Evolutionary conservation across 2,329 filamentous ascomycete genomes (phyloP).

Genomic region (Trichoderma sp.): DNA sequence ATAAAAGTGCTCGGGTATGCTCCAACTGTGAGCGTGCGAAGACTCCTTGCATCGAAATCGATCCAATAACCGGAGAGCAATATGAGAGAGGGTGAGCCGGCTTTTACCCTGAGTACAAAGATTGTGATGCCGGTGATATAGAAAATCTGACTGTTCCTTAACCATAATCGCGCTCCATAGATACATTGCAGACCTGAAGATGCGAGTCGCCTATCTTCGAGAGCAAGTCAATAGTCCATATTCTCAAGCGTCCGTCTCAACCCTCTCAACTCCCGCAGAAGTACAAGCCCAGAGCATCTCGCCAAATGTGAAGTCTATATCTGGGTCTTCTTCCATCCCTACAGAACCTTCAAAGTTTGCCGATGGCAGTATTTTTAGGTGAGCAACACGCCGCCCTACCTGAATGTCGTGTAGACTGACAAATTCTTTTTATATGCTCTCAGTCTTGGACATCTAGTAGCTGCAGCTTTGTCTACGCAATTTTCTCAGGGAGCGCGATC

Average conservation of each 20-base stretch:
- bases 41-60: slow-evolving; percentile 16
- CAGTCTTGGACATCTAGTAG: slow-evolving; percentile 22
- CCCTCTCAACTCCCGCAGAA: slow-evolving; percentile 2
- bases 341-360: slow-evolving; percentile 9
- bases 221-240: neutral
- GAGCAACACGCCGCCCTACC: neutral
- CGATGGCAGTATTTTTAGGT: slow-evolving; percentile 23
- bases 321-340: neutral
- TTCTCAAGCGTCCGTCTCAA: neutral
- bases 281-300: neutral
- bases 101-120: neutral
- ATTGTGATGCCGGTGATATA: neutral
- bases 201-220: slow-evolving; percentile 12
- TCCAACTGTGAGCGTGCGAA: slow-evolving; percentile 17
- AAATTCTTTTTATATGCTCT: neutral
- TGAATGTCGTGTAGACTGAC: neutral
- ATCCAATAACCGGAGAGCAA: slow-evolving; percentile 18
- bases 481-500: slow-evolving; percentile 7
- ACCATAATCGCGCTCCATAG: neutral
- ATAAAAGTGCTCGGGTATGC: slow-evolving; percentile 20
- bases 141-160: neutral
- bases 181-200: slow-evolving; percentile 24
- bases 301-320: neutral
- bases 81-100: slow-evolving; percentile 22
- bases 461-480: slow-evolving; percentile 21